Evolutionary conservation across 768 basidiomycete species (phyloP).

Genomic region (Pleurotus platypus): DNA sequence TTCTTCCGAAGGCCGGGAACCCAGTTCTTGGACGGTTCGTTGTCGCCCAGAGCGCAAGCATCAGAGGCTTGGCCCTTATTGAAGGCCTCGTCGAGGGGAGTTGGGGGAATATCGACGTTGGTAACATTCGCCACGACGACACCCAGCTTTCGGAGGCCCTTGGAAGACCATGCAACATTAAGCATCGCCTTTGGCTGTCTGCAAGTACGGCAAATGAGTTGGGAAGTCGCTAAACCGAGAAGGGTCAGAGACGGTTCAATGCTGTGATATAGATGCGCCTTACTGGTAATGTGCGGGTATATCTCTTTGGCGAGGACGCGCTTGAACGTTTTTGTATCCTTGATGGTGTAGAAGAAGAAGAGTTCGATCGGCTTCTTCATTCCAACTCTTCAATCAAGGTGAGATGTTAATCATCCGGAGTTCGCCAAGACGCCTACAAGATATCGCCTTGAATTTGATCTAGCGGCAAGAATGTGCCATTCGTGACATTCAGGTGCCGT

Average conservation of each 20-base stretch:
- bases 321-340: conserved; percentile 15
- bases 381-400: conserved; percentile 13
- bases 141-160: conserved; percentile 12
- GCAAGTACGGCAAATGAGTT: conserved; percentile 6
- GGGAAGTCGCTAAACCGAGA: conserved; percentile 13
- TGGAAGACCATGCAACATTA: conserved; percentile 20
- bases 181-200: conserved; percentile 12
- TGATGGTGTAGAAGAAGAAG: conserved; percentile 20
- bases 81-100: conserved; percentile 13
- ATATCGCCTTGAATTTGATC: conserved; percentile 19
- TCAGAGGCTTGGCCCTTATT: conserved; percentile 8
- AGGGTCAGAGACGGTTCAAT: neutral
- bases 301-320: conserved; percentile 7
- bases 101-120: no score
- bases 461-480: conserved; percentile 11
- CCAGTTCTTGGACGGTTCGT: conserved; percentile 12
- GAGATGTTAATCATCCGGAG: neutral
- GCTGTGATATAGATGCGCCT: neutral
- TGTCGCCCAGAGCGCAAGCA: conserved; percentile 10
- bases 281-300: conserved; percentile 1
- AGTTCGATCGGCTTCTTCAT: conserved; percentile 20
- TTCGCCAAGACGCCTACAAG: conserved; percentile 13
- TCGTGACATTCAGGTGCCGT: conserved; percentile 7
- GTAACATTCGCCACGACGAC: no score
- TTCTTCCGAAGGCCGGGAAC: conserved; percentile 10